These are phyloP conservation scores for Trichophyton rubrum DNA, from an alignment of 2,329 filamentous ascomycete species.

Conservation along the genomic window DNA sequence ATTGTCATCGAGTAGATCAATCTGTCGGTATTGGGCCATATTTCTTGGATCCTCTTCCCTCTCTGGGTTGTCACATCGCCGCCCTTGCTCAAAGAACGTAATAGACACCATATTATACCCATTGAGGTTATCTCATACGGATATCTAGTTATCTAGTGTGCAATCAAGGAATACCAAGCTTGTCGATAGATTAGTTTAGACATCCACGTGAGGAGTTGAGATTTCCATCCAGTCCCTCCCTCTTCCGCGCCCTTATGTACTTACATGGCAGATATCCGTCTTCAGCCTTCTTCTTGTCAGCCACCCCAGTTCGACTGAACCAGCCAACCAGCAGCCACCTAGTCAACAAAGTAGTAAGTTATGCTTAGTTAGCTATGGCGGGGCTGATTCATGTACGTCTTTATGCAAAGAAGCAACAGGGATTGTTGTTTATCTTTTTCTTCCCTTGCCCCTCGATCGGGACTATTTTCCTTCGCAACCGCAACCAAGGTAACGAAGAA, in stretches of 20 bases:
- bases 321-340: too few species aligned
- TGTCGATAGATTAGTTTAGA: not conserved
- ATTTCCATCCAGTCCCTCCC: not conserved
- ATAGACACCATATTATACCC: not conserved
- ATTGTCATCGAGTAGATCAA: not conserved
- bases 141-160: too few species aligned
- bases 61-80: not conserved
- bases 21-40: not conserved
- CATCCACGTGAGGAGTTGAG: not conserved
- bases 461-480: not conserved
- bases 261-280: not conserved
- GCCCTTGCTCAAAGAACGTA: not conserved
- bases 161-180: not conserved
- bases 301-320: not conserved
- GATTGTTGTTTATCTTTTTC: not conserved
- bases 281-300: not conserved
- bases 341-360: too few species aligned
- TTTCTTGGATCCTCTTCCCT: not conserved
- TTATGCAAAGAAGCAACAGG: not conserved
- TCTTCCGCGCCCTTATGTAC: not conserved
- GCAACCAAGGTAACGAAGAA: not conserved
- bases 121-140: not conserved
- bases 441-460: not conserved
- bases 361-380: not conserved
- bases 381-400: not conserved